Conservation (phyloP, 805 yeast genomes). For the Wickerhamomyces silvicola region DNA sequence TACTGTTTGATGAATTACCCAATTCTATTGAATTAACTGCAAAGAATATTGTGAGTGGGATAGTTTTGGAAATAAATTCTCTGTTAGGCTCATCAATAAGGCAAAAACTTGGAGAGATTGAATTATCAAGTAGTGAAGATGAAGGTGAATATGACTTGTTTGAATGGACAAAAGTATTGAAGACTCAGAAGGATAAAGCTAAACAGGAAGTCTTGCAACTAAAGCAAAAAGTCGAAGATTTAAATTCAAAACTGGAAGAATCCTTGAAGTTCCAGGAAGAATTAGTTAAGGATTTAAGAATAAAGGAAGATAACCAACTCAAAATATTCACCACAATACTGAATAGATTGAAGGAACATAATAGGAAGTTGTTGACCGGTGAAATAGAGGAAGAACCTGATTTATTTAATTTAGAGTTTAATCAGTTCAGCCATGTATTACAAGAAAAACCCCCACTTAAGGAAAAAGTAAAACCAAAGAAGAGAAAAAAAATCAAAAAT, state of each 20-base stretch:
- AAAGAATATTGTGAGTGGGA: too few relatives aligned
- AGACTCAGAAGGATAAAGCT: conserved; percentile 4
- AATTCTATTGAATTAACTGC: background rate
- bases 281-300: conserved; percentile 4
- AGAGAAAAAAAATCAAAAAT: conserved; percentile 1
- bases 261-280: conserved; percentile 7
- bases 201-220: conserved; percentile 1
- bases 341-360: conserved; percentile 17
- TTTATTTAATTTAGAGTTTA: conserved; percentile 13
- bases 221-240: background rate
- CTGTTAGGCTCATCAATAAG: conserved; percentile 7
- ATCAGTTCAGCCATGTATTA: too few relatives aligned
- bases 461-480: conserved; percentile 1
- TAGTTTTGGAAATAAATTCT: background rate
- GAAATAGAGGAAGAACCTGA: conserved; percentile 15
- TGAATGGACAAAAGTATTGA: conserved; percentile 13
- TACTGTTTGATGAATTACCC: conserved; percentile 1
- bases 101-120: conserved; percentile 9
- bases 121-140: conserved; percentile 1
- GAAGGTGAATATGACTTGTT: conserved; percentile 15
- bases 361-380: conserved; percentile 11
- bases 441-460: conserved; percentile 1
- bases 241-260: conserved; percentile 1
- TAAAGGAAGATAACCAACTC: conserved; percentile 10
- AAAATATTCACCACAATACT: conserved; percentile 15